A percentile compares a stretch with the other conserved stretches of the same genome.
These are phyloP conservation scores for Fusarium succisae DNA, from an alignment of 2,329 filamentous ascomycete species.

Conservation along the genomic window DNA sequence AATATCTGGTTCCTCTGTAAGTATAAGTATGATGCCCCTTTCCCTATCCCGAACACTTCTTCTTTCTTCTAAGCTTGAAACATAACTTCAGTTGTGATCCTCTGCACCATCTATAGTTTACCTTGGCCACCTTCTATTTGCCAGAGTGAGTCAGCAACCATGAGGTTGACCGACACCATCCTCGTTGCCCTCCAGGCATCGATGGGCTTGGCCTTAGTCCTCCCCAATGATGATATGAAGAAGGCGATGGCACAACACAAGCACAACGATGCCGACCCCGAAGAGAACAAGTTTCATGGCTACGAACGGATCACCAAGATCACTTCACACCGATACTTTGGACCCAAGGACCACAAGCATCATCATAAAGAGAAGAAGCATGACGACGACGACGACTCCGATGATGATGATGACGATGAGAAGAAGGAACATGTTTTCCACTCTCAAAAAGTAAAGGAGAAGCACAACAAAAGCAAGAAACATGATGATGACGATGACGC, in stretches of 20 bases:
- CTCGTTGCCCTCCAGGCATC: slow-evolving; percentile 21
- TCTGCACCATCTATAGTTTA: background rate
- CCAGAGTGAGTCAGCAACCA: background rate
- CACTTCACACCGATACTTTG: background rate
- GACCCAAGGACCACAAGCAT: background rate
- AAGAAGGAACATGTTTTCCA: background rate
- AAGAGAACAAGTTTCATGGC: background rate
- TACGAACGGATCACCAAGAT: background rate
- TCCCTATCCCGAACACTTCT: background rate
- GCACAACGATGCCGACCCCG: background rate
- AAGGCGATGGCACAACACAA: background rate
- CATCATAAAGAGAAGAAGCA: background rate
- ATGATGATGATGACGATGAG: background rate
- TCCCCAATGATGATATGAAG: background rate
- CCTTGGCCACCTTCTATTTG: background rate
- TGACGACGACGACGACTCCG: background rate
- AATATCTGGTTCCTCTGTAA: background rate
- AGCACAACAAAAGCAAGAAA: background rate
- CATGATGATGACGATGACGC: background rate
- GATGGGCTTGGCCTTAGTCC: background rate
- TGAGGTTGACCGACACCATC: slow-evolving; percentile 3
- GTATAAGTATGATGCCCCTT: background rate
- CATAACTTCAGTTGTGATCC: background rate
- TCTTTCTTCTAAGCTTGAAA: background rate
- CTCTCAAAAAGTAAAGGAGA: background rate